A percentile compares a stretch with the other conserved stretches of the same genome.
These are phyloP conservation scores for Alternaria brassicicola DNA, from an alignment of 2,329 filamentous ascomycete genomes.

Conservation along the genomic window DNA sequence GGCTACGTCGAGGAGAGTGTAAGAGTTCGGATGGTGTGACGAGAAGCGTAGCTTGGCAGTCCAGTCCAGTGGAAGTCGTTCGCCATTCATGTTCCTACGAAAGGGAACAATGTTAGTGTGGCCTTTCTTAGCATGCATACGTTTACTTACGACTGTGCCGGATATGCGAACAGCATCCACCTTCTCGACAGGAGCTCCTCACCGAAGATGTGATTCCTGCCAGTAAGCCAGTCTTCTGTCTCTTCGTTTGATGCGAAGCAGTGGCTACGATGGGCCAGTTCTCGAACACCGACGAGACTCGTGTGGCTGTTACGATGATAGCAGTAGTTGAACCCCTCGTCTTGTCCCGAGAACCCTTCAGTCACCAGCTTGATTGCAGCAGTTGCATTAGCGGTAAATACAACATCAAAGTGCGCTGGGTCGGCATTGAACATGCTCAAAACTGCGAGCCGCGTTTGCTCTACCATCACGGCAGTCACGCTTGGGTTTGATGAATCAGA, in stretches of 20 bases:
- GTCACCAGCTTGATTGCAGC: conserved; percentile 84
- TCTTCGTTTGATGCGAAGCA: conserved; percentile 70
- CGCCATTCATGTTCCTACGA: conserved; percentile 76
- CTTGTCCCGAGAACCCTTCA: conserved; percentile 72
- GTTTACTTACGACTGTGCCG: conserved; percentile 71
- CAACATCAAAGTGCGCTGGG: conserved; percentile 78
- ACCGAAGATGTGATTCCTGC: neutral
- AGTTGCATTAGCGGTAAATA: conserved; percentile 94
- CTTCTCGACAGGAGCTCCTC: conserved; percentile 19
- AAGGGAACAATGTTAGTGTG: neutral
- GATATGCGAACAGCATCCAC: conserved; percentile 71
- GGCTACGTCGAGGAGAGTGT: conserved; percentile 73
- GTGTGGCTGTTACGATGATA: conserved; percentile 88
- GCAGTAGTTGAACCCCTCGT: conserved; percentile 73
- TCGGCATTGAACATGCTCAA: conserved; percentile 81
- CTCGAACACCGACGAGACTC: conserved; percentile 78
- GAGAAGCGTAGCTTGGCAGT: conserved; percentile 24
- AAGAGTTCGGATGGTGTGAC: conserved; percentile 56
- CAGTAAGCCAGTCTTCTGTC: conserved; percentile 69
- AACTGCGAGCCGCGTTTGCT: conserved; percentile 49
- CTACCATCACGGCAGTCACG: conserved; percentile 64
- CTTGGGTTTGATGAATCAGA: conserved; percentile 65
- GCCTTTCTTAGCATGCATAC: too few species aligned
- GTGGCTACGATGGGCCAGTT: conserved; percentile 66
- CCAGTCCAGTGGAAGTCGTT: conserved; percentile 72